Evolutionary conservation across 108 stramenopile species (phyloP), one percentile per base, ranked within the genome.

Genomic region (Discostella pseudostelligera): DNA sequence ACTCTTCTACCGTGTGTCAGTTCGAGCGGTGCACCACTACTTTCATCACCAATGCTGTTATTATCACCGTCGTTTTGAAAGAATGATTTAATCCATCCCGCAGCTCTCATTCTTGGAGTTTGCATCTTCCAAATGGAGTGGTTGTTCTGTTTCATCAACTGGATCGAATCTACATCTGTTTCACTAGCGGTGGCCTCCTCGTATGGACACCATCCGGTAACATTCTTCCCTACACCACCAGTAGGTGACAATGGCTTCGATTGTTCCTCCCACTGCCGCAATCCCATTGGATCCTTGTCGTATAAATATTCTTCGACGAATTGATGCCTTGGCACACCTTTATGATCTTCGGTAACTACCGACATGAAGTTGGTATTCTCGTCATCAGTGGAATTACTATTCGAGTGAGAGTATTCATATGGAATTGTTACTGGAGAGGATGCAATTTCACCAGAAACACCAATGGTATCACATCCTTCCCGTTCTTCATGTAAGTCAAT

Each of bases 301-400:
- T 62, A 62, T 1, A 70, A 24, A 55, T 56, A 62, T 37, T 61
- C 69, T 24, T 70, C 69, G 17, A 70, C 69, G 36, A 69, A 47
- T 20, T 21, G 37, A 29, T 59, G 46, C 13, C 57, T 49, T 9
- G 39, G 40, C 25, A 16, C 3, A 46, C 1, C 28, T 46, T 40
- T 22, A 17, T 67, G 56, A 35, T 67, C 66, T 36, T 57, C 66
- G 3, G 66, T 67, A 46, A 47, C 45, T 8, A 55, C 65, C 9
- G 65, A 65, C 53, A 55, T 54, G 29, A 56, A 55, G 39, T 55
- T 53, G 37, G 39, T 55, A 12, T 35, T 35, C 16, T 19, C 0
- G 0, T 35, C 53, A 14, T 54, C 53, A 35, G 29, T 26, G 24
- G 50, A 51, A 24, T 12, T 13, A 32, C 32, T 3, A 32, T 3